Base-by-base conservation (phyloP, 2,329 filamentous ascomycete genomes). In the Blastomyces parvus region DNA sequence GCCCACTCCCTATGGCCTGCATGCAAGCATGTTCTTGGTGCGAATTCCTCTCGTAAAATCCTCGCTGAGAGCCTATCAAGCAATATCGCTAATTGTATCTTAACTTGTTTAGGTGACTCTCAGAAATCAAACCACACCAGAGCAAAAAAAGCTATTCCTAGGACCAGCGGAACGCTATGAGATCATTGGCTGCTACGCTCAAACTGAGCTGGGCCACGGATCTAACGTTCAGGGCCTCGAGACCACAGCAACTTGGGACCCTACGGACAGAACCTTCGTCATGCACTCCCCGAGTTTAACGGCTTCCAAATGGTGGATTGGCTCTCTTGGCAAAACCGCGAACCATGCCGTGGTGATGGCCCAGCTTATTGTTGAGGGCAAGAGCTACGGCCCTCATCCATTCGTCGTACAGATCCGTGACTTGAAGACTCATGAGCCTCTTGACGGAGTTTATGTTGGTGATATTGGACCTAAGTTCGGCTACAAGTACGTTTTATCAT, bases 251-350 rank as follows among this genome's bases (percentile, higher is more conserved):
- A 90, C 85, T 0, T 91, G 88, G 88, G 87, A 89, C 70, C 78
- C 84, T 0, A 79, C 86, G 5, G 86, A 90, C 74, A 88, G 89
- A 80, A 89, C 86, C 2, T 91, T 92, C 70, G 86, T 81, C 17
- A 80, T 92, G 44, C 85, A 91, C 74, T 90, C 87, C 0, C 89
- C 89, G 11, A 81, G 85, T 65, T 79, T 91, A 63, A 91, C 89
- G 1, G 84, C 88, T 0, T 88, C 87, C 42, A 93, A 93, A 72
- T 93, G 88, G 88, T 92, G 89, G 89, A 91, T 91, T 69, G 89
- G 89, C 1, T 89, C 88, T 13, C 81, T 92, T 3, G 89, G 89
- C 60, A 82, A 87, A 69, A 87, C 86, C 2, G 89, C 89, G 55
- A 92, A 90, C 72, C 82, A 90, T 70, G 89, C 89, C 0, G 85